These are phyloP conservation scores for Xylaria acuta DNA, from an alignment of 495 filamentous ascomycete species.

Conservation along the genomic window DNA sequence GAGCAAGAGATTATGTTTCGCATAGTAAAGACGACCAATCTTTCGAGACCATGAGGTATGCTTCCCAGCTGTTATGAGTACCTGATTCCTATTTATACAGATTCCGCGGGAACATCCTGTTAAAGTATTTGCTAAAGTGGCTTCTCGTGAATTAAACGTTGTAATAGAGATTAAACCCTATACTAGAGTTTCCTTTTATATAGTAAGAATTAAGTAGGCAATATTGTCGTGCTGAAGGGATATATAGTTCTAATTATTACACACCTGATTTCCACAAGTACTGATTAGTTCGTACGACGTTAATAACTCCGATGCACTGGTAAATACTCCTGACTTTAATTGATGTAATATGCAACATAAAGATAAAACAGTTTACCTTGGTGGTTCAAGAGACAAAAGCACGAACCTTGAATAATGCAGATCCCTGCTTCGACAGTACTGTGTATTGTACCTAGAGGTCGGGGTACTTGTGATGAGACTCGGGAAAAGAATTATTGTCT, in stretches of 20 bases:
- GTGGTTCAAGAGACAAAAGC: background rate
- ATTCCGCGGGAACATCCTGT: background rate
- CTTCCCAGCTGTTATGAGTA: background rate
- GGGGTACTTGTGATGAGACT: background rate
- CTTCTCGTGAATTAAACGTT: background rate
- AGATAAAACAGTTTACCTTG: background rate
- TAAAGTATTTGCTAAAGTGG: background rate
- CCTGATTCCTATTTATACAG: background rate
- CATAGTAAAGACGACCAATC: background rate
- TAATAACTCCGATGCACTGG: background rate
- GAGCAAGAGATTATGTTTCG: background rate
- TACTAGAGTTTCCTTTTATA: background rate
- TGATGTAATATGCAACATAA: background rate
- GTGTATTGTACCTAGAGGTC: background rate
- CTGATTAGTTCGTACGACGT: background rate
- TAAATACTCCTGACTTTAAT: background rate
- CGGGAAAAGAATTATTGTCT: background rate
- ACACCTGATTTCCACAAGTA: background rate
- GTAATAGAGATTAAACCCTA: background rate
- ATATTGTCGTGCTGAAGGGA: background rate
- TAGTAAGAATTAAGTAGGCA: background rate
- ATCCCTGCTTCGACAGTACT: background rate
- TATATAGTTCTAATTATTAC: background rate
- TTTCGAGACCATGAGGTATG: background rate
- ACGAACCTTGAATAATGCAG: background rate